Percentiles rank a stretch among this genome's conserved stretches.
phyloP scores from a whole-genome alignment of 495 filamentous ascomycete species.

The Talaromyces borbonicus region DNA sequence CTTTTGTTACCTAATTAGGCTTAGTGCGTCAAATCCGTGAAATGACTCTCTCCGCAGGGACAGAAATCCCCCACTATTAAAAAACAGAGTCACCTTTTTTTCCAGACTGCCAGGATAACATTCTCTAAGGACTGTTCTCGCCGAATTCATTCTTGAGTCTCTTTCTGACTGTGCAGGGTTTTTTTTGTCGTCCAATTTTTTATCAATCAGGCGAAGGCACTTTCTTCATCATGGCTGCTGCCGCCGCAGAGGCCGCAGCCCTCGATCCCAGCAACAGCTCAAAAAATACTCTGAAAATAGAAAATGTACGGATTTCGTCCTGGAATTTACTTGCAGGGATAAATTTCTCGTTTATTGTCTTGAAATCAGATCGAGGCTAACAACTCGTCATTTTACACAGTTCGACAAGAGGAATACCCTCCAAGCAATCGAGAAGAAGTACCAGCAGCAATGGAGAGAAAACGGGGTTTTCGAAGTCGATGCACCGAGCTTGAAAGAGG shows the following conservation, averaged over 20 bases:
- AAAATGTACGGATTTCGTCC: conserved; percentile 47
- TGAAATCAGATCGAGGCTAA: too few relatives aligned
- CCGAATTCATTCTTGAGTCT: too few relatives aligned
- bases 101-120: too few relatives aligned
- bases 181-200: background rate
- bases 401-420: conserved; percentile 84
- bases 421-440: conserved; percentile 62
- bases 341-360: too few relatives aligned
- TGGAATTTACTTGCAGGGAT: too few relatives aligned
- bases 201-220: background rate
- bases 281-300: conserved; percentile 62
- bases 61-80: conserved; percentile 5
- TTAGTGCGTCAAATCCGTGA: conserved; percentile 2
- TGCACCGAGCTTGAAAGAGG: conserved; percentile 66
- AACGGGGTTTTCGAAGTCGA: conserved; percentile 71
- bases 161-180: background rate
- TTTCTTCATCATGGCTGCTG: conserved; percentile 36
- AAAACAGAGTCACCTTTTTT: conserved; percentile 2
- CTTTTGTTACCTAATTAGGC: background rate
- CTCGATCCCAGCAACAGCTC: conserved; percentile 51
- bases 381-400: conserved; percentile 22
- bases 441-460: conserved; percentile 77
- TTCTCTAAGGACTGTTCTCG: too few relatives aligned
- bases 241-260: conserved; percentile 44
- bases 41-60: background rate